Conservation (phyloP, 805 yeast genomes). For the Kazachstania taianensis region DNA sequence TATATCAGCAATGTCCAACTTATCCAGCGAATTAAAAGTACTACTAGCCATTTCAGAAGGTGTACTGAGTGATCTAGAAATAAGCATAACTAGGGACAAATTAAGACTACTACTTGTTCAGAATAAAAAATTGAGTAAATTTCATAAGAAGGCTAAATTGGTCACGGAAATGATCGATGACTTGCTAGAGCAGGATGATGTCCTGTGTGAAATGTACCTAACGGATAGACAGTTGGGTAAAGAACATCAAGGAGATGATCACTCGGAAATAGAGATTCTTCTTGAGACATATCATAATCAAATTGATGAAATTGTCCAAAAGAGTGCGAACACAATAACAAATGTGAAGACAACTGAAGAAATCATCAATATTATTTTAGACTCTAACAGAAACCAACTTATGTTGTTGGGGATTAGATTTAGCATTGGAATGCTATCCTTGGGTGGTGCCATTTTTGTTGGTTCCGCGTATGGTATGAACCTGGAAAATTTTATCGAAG, state of each 20-base stretch:
- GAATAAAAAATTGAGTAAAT: constrained; percentile 73
- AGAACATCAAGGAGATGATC: constrained; percentile 49
- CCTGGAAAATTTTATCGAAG: constrained; percentile 84
- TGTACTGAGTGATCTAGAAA: constrained; percentile 67
- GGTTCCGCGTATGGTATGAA: constrained; percentile 96
- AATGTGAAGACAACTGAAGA: constrained; percentile 91
- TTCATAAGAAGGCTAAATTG: constrained; percentile 71
- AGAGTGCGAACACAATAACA: constrained; percentile 63
- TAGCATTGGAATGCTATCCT: constrained; percentile 70
- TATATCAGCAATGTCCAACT: constrained; percentile 64
- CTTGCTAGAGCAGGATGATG: constrained; percentile 78
- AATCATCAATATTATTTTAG: constrained; percentile 83
- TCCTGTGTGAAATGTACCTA: constrained; percentile 68
- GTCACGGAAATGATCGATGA: constrained; percentile 82
- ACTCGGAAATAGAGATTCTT: constrained; percentile 80
- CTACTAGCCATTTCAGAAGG: constrained; percentile 68
- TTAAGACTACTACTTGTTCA: constrained; percentile 71
- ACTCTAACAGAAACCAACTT: constrained; percentile 85
- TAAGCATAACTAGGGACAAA: constrained; percentile 69
- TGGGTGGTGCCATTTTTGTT: constrained; percentile 70
- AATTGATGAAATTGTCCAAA: constrained; percentile 89
- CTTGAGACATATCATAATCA: constrained; percentile 86
- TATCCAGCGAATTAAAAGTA: constrained; percentile 80
- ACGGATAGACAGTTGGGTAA: constrained; percentile 45
- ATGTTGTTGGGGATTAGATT: constrained; percentile 81